phyloP scores from a whole-genome alignment of 208 protist species.

The Leishmania major region DNA sequence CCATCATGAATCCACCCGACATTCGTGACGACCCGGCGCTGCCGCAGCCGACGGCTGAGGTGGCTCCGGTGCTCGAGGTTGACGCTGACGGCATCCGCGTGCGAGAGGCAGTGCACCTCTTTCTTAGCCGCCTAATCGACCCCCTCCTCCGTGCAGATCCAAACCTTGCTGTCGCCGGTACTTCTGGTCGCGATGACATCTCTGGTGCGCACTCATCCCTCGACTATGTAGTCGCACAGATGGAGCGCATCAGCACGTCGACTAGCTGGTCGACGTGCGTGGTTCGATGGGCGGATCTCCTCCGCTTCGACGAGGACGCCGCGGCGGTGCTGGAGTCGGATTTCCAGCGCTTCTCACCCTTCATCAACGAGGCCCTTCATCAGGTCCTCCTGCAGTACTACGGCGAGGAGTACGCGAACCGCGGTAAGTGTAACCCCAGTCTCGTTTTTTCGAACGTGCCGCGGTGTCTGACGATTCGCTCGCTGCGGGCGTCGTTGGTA shows the following conservation, averaged over 20 bases:
- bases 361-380: conserved; percentile 73
- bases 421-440: conserved; percentile 64
- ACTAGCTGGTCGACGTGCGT: conserved; percentile 82
- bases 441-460: conserved; percentile 89
- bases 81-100: conserved; percentile 77
- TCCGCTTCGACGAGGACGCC: conserved; percentile 75
- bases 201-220: conserved; percentile 22
- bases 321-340: conserved; percentile 76
- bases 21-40: conserved; percentile 61
- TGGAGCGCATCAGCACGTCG: conserved; percentile 84
- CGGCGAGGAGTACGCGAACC: conserved; percentile 79
- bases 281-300: conserved; percentile 77
- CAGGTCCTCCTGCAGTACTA: conserved; percentile 84
- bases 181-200: not conserved
- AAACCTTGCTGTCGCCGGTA: conserved; percentile 6
- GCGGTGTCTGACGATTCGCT: conserved; percentile 91
- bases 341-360: conserved; percentile 81
- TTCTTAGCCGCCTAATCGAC: conserved; percentile 81
- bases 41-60: conserved; percentile 48
- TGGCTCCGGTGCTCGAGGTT: conserved; percentile 55
- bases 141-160: conserved; percentile 37
- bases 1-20: conserved; percentile 50
- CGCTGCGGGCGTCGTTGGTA: conserved; percentile 92
- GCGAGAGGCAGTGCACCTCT: conserved; percentile 77
- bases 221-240: conserved; percentile 67